Evolutionary conservation across 73 alveolate genomes (phyloP), one percentile per base, ranked within the genome.

Genomic region (Paramecium primaurelia): DNA sequence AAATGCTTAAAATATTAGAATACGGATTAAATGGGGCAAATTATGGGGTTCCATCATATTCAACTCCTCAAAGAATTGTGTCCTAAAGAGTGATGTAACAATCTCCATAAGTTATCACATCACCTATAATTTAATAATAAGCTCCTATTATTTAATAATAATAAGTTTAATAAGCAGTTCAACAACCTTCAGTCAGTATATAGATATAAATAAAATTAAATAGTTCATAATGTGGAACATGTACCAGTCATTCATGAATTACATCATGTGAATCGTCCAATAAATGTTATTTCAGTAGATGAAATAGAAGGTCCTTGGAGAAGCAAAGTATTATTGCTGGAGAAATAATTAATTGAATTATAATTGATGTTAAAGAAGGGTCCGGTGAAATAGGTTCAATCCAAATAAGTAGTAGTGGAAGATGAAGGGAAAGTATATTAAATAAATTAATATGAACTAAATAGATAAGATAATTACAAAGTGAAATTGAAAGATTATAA

Each of bases 261-360:
- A 3, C 91, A 80, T 80, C 91, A 80, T 45, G 91, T 80, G 49
- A 42, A 80, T 80, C 49, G 91, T 22, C 47, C 71, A 26, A 44
- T 80, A 26, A 26, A 34, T 40, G 91, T 80, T 28, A 58, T 80
- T 12, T 45, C 71, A 45, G 91, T 80, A 20, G 91, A 80, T 32
- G 91, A 80, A 18, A 80, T 80, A 20, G 91, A 80, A 49, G 91
- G 77, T 2, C 91, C 91, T 26, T 80, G 91, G 91, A 80, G 91
- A 80, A 44, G 64, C 26, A 80, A 80, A 47, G 91, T 80, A 26
- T 26, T 80, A 8, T 11, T 32, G 6, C 45, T 80, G 49, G 91
- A 80, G 58, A 42, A 49, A 36, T 47, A 80, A 80, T 45, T 80
- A 26, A 25, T 80, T 32, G 91, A 80, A 80, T 49, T 80, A 42